phyloP scores from a whole-genome alignment of 2,329 filamentous ascomycete genomes.

The Trichoderma gracile region DNA sequence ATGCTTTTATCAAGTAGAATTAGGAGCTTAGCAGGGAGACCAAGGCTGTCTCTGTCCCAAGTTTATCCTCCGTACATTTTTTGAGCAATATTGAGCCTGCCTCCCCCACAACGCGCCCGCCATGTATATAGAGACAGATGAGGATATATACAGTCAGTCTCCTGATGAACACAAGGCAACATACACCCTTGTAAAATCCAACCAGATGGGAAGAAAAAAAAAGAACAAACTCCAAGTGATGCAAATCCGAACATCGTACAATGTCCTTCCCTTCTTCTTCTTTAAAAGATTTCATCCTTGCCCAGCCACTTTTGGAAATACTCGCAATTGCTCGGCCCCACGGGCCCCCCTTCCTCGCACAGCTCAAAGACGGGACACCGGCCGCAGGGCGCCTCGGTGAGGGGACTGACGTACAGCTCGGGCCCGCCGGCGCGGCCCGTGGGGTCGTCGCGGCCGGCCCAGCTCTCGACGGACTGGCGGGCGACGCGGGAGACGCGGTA shows the following conservation, averaged over 20 bases:
- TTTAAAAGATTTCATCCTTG: constrained; percentile 42
- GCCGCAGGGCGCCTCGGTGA: constrained; percentile 88
- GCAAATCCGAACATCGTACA: constrained; percentile 20
- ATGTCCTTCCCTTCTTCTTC: not conserved
- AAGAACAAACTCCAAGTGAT: constrained; percentile 30
- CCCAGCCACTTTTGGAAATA: constrained; percentile 88
- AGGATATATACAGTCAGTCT: constrained; percentile 2
- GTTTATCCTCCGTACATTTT: constrained; percentile 5
- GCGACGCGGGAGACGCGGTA: constrained; percentile 56
- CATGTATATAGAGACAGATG: constrained; percentile 1
- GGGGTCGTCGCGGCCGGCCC: constrained; percentile 44
- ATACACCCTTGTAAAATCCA: not conserved
- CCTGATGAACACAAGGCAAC: not conserved
- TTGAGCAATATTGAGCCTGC: constrained; percentile 4
- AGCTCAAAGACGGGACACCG: constrained; percentile 90
- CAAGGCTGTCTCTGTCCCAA: not conserved
- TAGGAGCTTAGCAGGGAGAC: not conserved
- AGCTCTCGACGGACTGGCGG: constrained; percentile 46
- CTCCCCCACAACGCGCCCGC: constrained; percentile 13
- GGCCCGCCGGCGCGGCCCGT: constrained; percentile 42
- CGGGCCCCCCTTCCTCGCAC: constrained; percentile 86
- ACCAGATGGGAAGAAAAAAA: not conserved
- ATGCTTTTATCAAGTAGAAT: not conserved
- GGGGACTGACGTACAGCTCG: constrained; percentile 62
- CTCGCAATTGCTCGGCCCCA: constrained; percentile 85